Percentiles rank a stretch among this genome's conserved stretches.
Conservation (phyloP, 164 flowering plant genomes). For the Amborella trichopoda region DNA sequence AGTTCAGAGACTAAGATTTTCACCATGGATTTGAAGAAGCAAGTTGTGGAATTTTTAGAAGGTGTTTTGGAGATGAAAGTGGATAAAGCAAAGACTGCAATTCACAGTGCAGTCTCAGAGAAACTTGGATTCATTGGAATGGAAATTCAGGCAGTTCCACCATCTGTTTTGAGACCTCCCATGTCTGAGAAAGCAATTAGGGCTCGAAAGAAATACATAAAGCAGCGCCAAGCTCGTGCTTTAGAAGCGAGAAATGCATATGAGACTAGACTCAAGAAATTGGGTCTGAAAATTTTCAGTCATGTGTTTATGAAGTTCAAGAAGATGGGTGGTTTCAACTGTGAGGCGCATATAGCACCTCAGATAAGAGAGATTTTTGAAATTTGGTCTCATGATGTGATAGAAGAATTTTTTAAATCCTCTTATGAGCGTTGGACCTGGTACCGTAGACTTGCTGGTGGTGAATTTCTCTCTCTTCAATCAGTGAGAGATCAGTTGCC, state of each 20-base stretch:
- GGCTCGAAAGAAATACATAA: slow-evolving; percentile 73
- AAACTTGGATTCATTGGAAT: slow-evolving; percentile 74
- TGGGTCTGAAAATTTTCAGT: slow-evolving; percentile 59
- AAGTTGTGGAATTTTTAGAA: slow-evolving; percentile 38
- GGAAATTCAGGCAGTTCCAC: slow-evolving; percentile 84
- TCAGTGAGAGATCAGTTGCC: slow-evolving; percentile 79
- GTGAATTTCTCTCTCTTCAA: slow-evolving; percentile 62
- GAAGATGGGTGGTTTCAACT: slow-evolving; percentile 41
- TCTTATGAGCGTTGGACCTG: slow-evolving; percentile 56
- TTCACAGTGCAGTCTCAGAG: slow-evolving; percentile 81
- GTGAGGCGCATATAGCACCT: slow-evolving; percentile 50
- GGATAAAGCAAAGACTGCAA: slow-evolving; percentile 41
- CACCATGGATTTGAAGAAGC: slow-evolving; percentile 47
- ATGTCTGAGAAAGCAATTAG: slow-evolving; percentile 79
- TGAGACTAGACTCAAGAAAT: slow-evolving; percentile 66
- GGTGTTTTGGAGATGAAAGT: slow-evolving; percentile 49
- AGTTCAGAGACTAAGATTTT: slow-evolving; percentile 68
- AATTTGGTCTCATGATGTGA: slow-evolving; percentile 73
- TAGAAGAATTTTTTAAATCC: slow-evolving; percentile 48
- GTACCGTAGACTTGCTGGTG: slow-evolving; percentile 52
- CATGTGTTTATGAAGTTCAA: slow-evolving; percentile 75
- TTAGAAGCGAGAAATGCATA: slow-evolving; percentile 61
- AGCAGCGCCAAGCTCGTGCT: slow-evolving; percentile 59
- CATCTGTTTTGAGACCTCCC: slow-evolving; percentile 68
- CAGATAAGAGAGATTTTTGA: slow-evolving; percentile 55